phyloP scores from a whole-genome alignment of 495 filamentous ascomycete species.

The Podospora conica region DNA sequence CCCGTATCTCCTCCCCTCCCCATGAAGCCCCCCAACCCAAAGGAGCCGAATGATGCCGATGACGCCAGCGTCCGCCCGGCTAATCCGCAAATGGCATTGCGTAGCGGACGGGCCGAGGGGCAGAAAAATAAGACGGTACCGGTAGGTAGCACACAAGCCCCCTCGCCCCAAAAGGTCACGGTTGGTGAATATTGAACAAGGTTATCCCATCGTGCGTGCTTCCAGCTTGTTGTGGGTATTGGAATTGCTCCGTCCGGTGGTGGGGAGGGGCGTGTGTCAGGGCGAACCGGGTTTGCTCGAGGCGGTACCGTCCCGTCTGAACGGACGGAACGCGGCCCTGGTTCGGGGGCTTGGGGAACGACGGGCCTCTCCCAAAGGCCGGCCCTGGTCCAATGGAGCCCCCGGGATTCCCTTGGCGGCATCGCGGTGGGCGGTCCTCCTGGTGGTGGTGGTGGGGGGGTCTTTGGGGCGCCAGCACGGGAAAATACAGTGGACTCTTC shows the following conservation, averaged over 20 bases:
- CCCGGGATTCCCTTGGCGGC: background rate
- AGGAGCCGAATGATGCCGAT: too few species aligned
- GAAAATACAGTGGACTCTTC: background rate
- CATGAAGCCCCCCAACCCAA: background rate
- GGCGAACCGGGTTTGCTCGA: background rate
- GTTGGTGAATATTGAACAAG: background rate
- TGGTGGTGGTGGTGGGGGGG: too few species aligned
- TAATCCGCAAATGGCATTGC: background rate
- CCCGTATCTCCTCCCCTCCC: background rate
- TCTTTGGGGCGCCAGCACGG: background rate
- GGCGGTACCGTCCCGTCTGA: background rate
- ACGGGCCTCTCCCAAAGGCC: conserved; percentile 4
- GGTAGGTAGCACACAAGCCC: too few species aligned
- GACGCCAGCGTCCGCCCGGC: background rate
- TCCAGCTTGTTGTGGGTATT: too few species aligned
- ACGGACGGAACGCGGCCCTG: background rate
- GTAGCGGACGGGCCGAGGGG: background rate
- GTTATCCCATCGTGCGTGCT: background rate
- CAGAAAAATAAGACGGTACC: background rate
- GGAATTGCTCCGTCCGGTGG: background rate
- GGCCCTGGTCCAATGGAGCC: conserved; percentile 5
- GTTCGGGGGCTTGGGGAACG: conserved; percentile 1
- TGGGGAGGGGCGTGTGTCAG: background rate
- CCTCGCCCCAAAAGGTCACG: too few species aligned
- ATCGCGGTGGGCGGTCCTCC: background rate